Base-by-base conservation (phyloP, 192 early-diverging fungal genomes). In the Lunasporangiospora selenospora region DNA sequence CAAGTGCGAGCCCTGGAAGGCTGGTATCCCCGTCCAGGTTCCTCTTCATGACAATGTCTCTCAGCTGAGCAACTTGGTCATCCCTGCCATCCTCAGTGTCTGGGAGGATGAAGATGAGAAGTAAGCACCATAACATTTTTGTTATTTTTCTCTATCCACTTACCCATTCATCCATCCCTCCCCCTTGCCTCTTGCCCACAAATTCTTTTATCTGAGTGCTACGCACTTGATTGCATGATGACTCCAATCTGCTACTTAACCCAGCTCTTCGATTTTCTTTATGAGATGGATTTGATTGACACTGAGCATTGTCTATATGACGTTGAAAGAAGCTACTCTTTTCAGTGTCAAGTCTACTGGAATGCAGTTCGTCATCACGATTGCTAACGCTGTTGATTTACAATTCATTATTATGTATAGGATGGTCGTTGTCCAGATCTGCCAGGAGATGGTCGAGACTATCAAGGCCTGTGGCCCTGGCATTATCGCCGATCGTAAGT, bases 41-140 rank as follows among this genome's bases (percentile, higher is more conserved):
- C 64, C 89, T 38, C 77, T 97, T 9, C 84, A 95, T 62, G 84
- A 91, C 29, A 88, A 93, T 67, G 92, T 95, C 33, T 75, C 73
- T 8, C 77, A 79, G 50, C 83, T 95, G 77, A 87, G 85, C 50
- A 81, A 76, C 56, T 58, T 89, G 39, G 83, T 89, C 6, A 83
- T 95, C 42, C 90, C 90, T 3, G 82, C 85, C 23, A 79, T 95
- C 49, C 63, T 94, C 41, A 32, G 62, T 19, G 81, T 94, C 67
- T 88, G 92, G 87, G 79, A 83, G 19, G 89, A 93, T 1, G 95
- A 96, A 67, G 91, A 93, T 57, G 89, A 94, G 58, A 90, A 87
- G 82, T 78, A 64, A 70, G 76, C 70, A 24, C 30, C n/a, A n/a
- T n/a, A n/a, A n/a, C n/a, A n/a, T n/a, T 53, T 21, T 32, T 15